Percentiles rank a stretch among this genome's conserved stretches.
Evolutionary conservation across 2,329 filamentous ascomycete species (phyloP).

Genomic region (Cercospora beticola): DNA sequence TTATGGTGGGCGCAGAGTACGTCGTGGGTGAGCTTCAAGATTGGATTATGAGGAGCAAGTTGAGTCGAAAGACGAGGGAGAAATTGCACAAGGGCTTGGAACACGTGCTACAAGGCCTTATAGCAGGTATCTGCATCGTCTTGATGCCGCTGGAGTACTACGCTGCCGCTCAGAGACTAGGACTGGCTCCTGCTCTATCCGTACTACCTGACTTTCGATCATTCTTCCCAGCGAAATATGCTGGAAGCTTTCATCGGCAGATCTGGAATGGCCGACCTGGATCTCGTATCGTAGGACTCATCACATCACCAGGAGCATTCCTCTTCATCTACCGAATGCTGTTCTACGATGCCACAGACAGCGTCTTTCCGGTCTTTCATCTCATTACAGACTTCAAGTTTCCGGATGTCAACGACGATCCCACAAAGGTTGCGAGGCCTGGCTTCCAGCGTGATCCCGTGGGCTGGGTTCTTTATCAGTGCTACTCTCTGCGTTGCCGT

Average conservation of each 20-base stretch:
- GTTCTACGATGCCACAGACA: constrained; percentile 21
- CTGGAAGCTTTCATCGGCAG: constrained; percentile 19
- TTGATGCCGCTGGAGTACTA: constrained; percentile 33
- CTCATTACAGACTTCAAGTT: constrained; percentile 29
- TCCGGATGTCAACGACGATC: constrained; percentile 23
- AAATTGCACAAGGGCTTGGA: constrained; percentile 17
- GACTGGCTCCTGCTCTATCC: constrained; percentile 29
- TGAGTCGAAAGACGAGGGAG: constrained; percentile 19
- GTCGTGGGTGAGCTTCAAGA: constrained; percentile 22
- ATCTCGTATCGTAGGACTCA: constrained; percentile 5
- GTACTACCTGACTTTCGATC: constrained; percentile 24
- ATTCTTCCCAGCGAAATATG: constrained; percentile 22
- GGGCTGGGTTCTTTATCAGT: constrained; percentile 29
- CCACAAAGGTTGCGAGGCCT: neutral
- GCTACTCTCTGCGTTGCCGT: constrained; percentile 19
- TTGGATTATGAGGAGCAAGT: constrained; percentile 6
- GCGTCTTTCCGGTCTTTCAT: constrained; percentile 20
- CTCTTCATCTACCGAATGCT: constrained; percentile 20
- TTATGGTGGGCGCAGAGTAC: constrained; percentile 25
- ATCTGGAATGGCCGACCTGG: constrained; percentile 22
- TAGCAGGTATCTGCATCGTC: constrained; percentile 26
- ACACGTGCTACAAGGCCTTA: constrained; percentile 18
- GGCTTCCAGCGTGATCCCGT: constrained; percentile 22
- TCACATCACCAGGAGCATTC: constrained; percentile 26
- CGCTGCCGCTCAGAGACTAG: constrained; percentile 29